Evolutionary conservation across 148 eudicot species (phyloP).

Genomic region (Dysphania ambrosioides): DNA sequence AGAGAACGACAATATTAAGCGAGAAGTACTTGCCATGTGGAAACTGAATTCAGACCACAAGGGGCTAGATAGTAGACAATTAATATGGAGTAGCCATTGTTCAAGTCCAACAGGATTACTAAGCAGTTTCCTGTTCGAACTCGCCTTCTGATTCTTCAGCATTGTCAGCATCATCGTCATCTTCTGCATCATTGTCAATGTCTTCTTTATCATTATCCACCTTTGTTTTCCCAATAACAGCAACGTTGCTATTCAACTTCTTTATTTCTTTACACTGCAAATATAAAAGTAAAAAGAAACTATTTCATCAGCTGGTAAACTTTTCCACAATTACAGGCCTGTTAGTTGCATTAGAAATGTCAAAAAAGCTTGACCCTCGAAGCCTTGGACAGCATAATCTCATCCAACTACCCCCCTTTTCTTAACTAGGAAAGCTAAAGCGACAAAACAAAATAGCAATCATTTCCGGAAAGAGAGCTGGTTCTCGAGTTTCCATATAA

Average conservation of each 20-base stretch:
- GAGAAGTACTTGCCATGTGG: neutral
- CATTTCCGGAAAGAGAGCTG: neutral
- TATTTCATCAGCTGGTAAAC: constrained; percentile 3
- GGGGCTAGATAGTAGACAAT: neutral
- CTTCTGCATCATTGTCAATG: constrained; percentile 85
- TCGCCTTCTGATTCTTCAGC: constrained; percentile 98
- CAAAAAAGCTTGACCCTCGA: neutral
- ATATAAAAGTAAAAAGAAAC: neutral
- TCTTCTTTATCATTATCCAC: constrained; percentile 87
- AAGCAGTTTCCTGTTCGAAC: constrained; percentile 91
- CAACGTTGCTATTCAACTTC: constrained; percentile 55
- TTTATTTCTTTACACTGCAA: constrained; percentile 79
- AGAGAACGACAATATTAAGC: neutral
- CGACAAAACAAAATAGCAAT: neutral
- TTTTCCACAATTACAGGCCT: neutral
- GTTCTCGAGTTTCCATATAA: neutral
- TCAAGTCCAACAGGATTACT: constrained; percentile 12
- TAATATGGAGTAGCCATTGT: neutral
- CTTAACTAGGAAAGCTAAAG: neutral
- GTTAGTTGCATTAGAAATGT: neutral
- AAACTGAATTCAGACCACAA: neutral
- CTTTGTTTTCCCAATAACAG: constrained; percentile 69
- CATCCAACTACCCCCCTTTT: neutral
- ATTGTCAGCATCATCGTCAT: constrained; percentile 81
- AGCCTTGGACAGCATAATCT: neutral